Evolutionary conservation across 495 filamentous ascomycete species (phyloP).

Genomic region (Oidiodendron maius): DNA sequence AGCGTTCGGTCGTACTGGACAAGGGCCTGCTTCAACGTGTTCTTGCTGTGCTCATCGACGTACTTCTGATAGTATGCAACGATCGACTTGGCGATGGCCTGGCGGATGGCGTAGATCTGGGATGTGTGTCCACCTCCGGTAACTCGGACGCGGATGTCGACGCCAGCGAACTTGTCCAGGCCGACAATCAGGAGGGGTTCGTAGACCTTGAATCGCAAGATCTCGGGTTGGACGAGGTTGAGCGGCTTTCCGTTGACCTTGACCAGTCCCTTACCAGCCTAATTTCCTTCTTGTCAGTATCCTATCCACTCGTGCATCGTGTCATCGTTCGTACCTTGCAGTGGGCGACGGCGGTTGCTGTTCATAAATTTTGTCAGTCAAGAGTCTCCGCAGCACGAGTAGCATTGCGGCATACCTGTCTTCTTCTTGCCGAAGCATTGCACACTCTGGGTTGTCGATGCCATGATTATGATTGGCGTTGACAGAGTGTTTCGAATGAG

Average conservation of each 20-base stretch:
- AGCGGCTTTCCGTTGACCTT: constrained; percentile 98
- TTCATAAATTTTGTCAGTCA: constrained; percentile 30
- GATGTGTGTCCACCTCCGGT: constrained; percentile 96
- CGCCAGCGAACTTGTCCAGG: constrained; percentile 89
- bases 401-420: constrained; percentile 48
- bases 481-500: constrained; percentile 4
- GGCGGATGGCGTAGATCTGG: constrained; percentile 97
- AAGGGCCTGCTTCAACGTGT: constrained; percentile 91
- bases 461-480: constrained; percentile 51
- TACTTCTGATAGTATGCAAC: constrained; percentile 99
- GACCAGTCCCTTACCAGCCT: constrained; percentile 90
- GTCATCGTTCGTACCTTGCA: constrained; percentile 68
- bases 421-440: constrained; percentile 96
- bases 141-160: constrained; percentile 97
- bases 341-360: constrained; percentile 83
- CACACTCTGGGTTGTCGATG: constrained; percentile 69
- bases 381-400: neutral
- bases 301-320: neutral
- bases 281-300: constrained; percentile 26
- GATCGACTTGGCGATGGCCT: constrained; percentile 96
- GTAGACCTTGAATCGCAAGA: constrained; percentile 98
- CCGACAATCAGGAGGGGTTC: constrained; percentile 96
- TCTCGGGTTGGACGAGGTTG: constrained; percentile 86
- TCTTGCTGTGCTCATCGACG: constrained; percentile 99
- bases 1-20: constrained; percentile 94